Evolutionary conservation across 1,284 basidiomycete species (phyloP), one percentile per base, ranked within the genome.

Genomic region (Cerrena zonata): DNA sequence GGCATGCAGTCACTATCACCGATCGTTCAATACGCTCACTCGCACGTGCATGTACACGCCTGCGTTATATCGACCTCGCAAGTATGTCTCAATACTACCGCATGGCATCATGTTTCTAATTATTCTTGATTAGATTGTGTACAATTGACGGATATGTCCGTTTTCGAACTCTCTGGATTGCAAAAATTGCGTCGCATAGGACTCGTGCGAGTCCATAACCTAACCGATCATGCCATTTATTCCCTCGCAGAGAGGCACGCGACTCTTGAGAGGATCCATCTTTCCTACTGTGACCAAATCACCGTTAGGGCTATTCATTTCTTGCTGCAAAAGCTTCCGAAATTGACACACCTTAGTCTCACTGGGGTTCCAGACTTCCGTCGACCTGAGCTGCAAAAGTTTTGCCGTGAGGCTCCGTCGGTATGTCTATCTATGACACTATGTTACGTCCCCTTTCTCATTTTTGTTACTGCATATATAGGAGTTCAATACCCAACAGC

Each of bases 271-370:
- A 84, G 96, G 30, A 92, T 99, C 26, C 96, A 99, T 67, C 75
- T 99, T 22, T 96, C 93, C 1, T 99, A 98, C 67, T 99, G 96
- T 69, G 92, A 97, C 63, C 91, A 96, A 60, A 89, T 99, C 54
- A 84, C 89, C 3, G 90, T 98, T 55, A 81, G 87, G 66, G 94
- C 94, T 12, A 83, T 99, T 47, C 90, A 95, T 60, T 92, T 88
- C 69, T 78, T 99, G 36, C 77, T 99, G 45, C 87, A 91, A 65
- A 84, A 89, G 60, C 77, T 99, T 18, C 81, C 84, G 57, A 89
- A 91, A 56, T 74, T 99, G 34, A 97, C 92, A 2, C 96, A 99
- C 69, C 76, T 99, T 43, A 96, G 92, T 67, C 71, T 99, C 57
- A 98, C 96, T 11, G 96, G 95, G n/a, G 89, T 99, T 25, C 86